Conservation (phyloP, 2,329 filamentous ascomycete genomes). For the Trichoderma polysporum region DNA sequence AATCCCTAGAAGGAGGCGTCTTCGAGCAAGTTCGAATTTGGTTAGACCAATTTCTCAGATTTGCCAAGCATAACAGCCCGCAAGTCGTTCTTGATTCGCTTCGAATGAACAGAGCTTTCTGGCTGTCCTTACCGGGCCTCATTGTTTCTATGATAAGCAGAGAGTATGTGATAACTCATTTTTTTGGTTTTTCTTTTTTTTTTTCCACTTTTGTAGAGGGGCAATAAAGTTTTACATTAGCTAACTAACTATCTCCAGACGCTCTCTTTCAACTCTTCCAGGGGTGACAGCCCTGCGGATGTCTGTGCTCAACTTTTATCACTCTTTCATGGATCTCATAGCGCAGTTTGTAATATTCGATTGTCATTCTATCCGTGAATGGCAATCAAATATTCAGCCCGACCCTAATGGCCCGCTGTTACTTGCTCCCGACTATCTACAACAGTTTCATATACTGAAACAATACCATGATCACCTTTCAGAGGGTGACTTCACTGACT, state of each 20-base stretch:
- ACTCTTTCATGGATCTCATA: slow-evolving; percentile 48
- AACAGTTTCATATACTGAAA: slow-evolving; percentile 40
- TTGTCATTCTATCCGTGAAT: slow-evolving; percentile 26
- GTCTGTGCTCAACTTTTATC: slow-evolving; percentile 38
- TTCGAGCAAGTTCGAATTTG: slow-evolving; percentile 48
- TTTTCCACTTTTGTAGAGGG: neutral
- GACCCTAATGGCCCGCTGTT: slow-evolving; percentile 28
- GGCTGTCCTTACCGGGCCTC: slow-evolving; percentile 52
- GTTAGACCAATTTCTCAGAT: slow-evolving; percentile 50
- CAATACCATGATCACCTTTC: slow-evolving; percentile 23
- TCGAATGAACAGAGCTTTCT: slow-evolving; percentile 48
- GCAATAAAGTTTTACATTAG: neutral
- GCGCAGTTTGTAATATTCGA: slow-evolving; percentile 55
- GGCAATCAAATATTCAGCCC: slow-evolving; percentile 8
- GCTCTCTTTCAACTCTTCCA: slow-evolving; percentile 27
- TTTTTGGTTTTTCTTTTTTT: too few relatives aligned
- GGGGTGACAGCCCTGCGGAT: slow-evolving; percentile 32
- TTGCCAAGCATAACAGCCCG: slow-evolving; percentile 36
- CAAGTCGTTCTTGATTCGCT: slow-evolving; percentile 44
- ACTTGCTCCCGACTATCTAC: slow-evolving; percentile 42
- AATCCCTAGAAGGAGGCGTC: slow-evolving; percentile 44
- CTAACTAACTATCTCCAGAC: slow-evolving; percentile 25
- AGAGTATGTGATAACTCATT: slow-evolving; percentile 40
- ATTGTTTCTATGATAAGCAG: slow-evolving; percentile 37
- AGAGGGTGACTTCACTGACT: slow-evolving; percentile 22